Evolutionary conservation across 73 alveolate species (phyloP).

Genomic region (Uronychia binucleata): DNA sequence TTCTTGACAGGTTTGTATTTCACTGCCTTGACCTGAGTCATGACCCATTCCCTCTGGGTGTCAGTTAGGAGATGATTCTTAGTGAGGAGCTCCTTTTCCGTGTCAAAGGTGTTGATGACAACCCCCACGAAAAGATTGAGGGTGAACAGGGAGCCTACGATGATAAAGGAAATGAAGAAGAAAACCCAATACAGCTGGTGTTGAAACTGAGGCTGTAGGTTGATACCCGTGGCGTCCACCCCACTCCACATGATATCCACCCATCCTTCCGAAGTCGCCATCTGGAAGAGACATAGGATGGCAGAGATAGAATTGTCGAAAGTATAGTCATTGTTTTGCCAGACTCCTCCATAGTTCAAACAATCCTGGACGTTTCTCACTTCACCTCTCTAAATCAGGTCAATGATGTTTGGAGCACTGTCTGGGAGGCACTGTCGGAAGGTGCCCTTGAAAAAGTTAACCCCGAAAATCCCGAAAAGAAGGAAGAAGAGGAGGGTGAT

Average conservation of each 20-base stretch:
- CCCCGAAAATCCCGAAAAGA: slow-evolving; percentile 41
- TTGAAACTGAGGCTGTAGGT: not conserved
- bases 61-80: slow-evolving; percentile 5
- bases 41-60: slow-evolving; percentile 4
- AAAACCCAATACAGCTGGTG: not conserved
- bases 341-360: not conserved
- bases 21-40: not conserved
- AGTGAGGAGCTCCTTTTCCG: not conserved
- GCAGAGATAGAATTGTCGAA: slow-evolving; percentile 43
- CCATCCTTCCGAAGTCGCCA: slow-evolving; percentile 70
- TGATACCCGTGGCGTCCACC: not conserved
- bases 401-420: not conserved
- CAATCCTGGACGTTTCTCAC: not conserved
- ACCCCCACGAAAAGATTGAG: slow-evolving; percentile 40
- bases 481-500: slow-evolving; percentile 42
- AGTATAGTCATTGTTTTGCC: slow-evolving; percentile 17
- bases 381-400: no score
- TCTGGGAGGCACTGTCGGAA: slow-evolving; percentile 17
- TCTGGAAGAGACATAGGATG: slow-evolving; percentile 57
- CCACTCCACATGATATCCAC: slow-evolving; percentile 49
- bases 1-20: slow-evolving; percentile 3
- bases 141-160: slow-evolving; percentile 10
- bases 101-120: slow-evolving; percentile 6
- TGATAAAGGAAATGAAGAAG: slow-evolving; percentile 17
- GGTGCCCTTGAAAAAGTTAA: slow-evolving; percentile 38